phyloP scores from a whole-genome alignment of 2,329 filamentous ascomycete genomes.

The Aspergillus aculeatus region DNA sequence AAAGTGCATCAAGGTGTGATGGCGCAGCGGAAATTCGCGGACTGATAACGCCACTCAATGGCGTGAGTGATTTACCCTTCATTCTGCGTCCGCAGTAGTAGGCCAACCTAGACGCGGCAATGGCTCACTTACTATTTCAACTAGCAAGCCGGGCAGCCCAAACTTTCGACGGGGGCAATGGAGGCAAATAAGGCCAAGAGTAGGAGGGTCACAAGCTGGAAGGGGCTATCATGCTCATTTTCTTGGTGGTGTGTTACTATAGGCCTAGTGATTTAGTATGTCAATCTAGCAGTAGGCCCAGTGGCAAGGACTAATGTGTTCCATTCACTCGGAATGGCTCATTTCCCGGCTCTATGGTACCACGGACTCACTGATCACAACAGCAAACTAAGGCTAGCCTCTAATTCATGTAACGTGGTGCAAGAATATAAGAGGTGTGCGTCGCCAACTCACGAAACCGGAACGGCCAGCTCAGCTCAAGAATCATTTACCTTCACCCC shows the following conservation, averaged over 20 bases:
- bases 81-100: not conserved
- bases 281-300: not conserved
- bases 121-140: too few species aligned
- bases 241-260: not conserved
- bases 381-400: not conserved
- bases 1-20: not conserved
- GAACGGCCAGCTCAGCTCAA: not conserved
- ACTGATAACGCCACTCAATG: not conserved
- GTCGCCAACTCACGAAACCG: not conserved
- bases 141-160: not conserved
- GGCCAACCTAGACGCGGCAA: not conserved
- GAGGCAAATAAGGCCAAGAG: not conserved
- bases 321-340: not conserved
- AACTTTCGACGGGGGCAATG: not conserved
- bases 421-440: not conserved
- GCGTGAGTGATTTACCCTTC: not conserved
- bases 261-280: not conserved
- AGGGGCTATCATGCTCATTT: not conserved
- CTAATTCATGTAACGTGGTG: not conserved
- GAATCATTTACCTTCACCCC: not conserved
- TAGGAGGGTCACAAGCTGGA: not conserved
- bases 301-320: not conserved
- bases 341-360: not conserved
- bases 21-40: not conserved
- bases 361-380: not conserved